These are phyloP conservation scores for Cucurbita ficifolia DNA, from an alignment of 306 rosid species.

Conservation along the genomic window DNA sequence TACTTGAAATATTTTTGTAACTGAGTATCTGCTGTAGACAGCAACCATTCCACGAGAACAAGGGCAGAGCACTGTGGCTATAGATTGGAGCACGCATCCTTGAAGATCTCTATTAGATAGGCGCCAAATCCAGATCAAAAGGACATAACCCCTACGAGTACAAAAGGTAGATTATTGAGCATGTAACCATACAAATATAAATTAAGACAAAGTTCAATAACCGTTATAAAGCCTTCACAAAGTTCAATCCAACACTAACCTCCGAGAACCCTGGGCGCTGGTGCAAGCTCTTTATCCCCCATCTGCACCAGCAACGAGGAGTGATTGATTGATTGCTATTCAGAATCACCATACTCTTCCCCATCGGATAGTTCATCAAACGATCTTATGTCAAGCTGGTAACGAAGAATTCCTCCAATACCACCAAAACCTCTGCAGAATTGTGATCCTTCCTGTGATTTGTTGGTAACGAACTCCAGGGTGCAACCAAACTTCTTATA, in stretches of 20 bases:
- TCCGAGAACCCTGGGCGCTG: slow-evolving; percentile 13
- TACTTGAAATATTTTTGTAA: slow-evolving; percentile 3
- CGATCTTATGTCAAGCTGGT: slow-evolving; percentile 81
- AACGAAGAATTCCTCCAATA: slow-evolving; percentile 81
- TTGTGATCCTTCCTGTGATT: slow-evolving; percentile 88
- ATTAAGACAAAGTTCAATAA: neutral
- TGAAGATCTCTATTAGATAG: neutral
- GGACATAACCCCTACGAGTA: slow-evolving; percentile 1
- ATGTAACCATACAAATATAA: neutral
- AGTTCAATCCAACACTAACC: neutral
- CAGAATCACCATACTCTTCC: slow-evolving; percentile 48
- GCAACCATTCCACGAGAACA: slow-evolving; percentile 4
- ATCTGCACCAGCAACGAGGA: slow-evolving; percentile 27
- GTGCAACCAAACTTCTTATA: slow-evolving; percentile 63
- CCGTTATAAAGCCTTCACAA: slow-evolving; percentile 12
- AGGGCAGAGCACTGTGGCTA: neutral
- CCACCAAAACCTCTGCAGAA: slow-evolving; percentile 91
- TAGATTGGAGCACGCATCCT: neutral
- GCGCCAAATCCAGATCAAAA: neutral
- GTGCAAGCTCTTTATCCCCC: slow-evolving; percentile 23
- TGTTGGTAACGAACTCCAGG: slow-evolving; percentile 75
- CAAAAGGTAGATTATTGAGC: neutral
- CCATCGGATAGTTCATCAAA: slow-evolving; percentile 64
- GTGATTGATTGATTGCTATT: slow-evolving; percentile 32
- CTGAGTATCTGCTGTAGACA: neutral